A percentile compares a stretch with the other conserved stretches of the same genome.
Conservation (phyloP, 352 stramenopile genomes). For the Globisporangium takayamanum region DNA sequence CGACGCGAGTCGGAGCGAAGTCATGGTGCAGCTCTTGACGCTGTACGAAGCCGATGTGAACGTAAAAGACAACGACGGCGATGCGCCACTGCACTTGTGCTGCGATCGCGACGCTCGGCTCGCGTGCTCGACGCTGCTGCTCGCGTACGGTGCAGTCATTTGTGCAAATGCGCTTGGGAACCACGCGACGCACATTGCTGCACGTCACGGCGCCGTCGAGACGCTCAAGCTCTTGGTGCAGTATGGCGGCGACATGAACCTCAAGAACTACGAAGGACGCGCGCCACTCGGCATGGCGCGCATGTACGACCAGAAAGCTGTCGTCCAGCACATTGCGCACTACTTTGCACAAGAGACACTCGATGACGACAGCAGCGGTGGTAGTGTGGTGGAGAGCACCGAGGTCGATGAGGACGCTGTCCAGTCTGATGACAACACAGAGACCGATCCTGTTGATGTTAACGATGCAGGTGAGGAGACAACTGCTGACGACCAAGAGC, state of each 20-base stretch:
- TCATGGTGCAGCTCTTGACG: conserved; percentile 44
- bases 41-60: conserved; percentile 73
- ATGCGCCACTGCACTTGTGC: conserved; percentile 57
- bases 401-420: neutral
- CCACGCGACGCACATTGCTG: conserved; percentile 69
- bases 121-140: conserved; percentile 46
- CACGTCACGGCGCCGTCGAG: conserved; percentile 45
- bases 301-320: conserved; percentile 46
- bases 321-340: conserved; percentile 56
- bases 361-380: neutral
- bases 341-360: conserved; percentile 53
- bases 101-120: conserved; percentile 44
- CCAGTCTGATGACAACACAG: neutral
- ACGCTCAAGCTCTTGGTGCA: conserved; percentile 68
- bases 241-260: conserved; percentile 78
- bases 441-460: neutral
- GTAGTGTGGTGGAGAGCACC: no score
- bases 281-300: conserved; percentile 70
- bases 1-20: conserved; percentile 16
- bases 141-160: conserved; percentile 47
- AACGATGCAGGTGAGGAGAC: no score
- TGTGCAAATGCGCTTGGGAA: conserved; percentile 55
- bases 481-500: neutral
- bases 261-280: conserved; percentile 78
- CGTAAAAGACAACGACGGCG: conserved; percentile 57